Conservation (phyloP, 331 rosid species). For the Quercus phellos region DNA sequence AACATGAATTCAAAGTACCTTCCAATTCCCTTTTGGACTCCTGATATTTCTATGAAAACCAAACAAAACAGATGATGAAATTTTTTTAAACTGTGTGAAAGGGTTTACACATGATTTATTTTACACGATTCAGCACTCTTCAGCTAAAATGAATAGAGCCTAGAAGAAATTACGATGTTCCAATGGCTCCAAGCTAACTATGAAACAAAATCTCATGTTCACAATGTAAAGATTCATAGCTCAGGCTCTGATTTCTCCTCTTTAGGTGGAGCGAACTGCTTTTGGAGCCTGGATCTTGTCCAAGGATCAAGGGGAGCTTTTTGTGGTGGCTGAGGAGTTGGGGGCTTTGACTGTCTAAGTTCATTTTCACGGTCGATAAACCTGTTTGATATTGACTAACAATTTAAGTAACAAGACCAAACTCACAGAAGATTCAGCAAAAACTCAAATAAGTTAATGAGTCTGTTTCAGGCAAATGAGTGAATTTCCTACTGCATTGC, state of each 20-base stretch:
- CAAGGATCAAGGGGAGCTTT: slow-evolving; percentile 81
- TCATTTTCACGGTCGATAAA: slow-evolving; percentile 83
- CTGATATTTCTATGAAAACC: too few relatives aligned
- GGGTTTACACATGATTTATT: not conserved
- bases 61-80: too few relatives aligned
- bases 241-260: slow-evolving; percentile 46
- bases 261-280: slow-evolving; percentile 79
- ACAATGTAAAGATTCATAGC: slow-evolving; percentile 20
- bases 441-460: not conserved
- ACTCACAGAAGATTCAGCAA: not conserved
- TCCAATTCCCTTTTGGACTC: too few relatives aligned
- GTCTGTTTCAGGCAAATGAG: not conserved
- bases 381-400: slow-evolving; percentile 36
- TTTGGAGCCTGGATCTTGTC: slow-evolving; percentile 67
- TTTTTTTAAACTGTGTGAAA: too few relatives aligned
- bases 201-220: slow-evolving; percentile 3
- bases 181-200: not conserved
- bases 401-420: not conserved
- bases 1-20: too few relatives aligned
- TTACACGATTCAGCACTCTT: not conserved
- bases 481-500: not conserved
- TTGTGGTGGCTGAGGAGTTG: slow-evolving; percentile 73
- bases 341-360: slow-evolving; percentile 82
- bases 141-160: not conserved
- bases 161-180: slow-evolving; percentile 8